Percentiles rank a stretch among this genome's conserved stretches.
These are phyloP conservation scores for Trichosphaerium sp. DNA, from an alignment of 78 protist genomes.

Conservation along the genomic window DNA sequence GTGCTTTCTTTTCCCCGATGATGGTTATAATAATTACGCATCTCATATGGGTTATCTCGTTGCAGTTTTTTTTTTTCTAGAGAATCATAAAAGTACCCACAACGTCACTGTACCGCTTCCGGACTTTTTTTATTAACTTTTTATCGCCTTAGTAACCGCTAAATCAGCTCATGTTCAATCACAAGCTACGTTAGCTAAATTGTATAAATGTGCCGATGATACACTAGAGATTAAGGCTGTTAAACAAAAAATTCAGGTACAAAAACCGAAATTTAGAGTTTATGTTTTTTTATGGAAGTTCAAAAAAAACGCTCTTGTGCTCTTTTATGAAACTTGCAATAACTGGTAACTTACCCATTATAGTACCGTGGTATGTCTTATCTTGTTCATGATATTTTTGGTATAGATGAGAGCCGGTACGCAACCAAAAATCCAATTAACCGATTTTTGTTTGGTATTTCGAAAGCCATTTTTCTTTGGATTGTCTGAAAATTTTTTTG, in stretches of 20 bases:
- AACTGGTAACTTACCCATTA: background rate
- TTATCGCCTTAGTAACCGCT: too few species aligned
- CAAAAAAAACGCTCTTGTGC: background rate
- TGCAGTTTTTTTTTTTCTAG: too few species aligned
- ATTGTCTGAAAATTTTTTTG: too few species aligned
- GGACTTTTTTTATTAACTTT: too few species aligned
- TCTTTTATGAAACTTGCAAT: background rate
- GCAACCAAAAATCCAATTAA: too few species aligned
- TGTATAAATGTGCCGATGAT: too few species aligned
- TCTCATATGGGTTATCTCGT: background rate
- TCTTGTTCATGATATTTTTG: background rate
- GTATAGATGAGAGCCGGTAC: background rate
- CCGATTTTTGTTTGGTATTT: too few species aligned
- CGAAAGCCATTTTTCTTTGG: too few species aligned
- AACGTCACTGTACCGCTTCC: too few species aligned
- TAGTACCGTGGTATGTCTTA: background rate
- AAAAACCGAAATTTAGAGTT: background rate
- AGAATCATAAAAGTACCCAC: too few species aligned
- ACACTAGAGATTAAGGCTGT: background rate
- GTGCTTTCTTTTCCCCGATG: background rate
- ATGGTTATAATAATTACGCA: background rate
- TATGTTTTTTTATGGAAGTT: background rate
- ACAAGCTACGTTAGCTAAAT: too few species aligned
- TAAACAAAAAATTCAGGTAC: background rate
- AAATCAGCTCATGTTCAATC: too few species aligned